A percentile compares a stretch with the other conserved stretches of the same genome.
phyloP scores from a whole-genome alignment of 129 eudicot genomes.

The Gnaphalium uliginosum region DNA sequence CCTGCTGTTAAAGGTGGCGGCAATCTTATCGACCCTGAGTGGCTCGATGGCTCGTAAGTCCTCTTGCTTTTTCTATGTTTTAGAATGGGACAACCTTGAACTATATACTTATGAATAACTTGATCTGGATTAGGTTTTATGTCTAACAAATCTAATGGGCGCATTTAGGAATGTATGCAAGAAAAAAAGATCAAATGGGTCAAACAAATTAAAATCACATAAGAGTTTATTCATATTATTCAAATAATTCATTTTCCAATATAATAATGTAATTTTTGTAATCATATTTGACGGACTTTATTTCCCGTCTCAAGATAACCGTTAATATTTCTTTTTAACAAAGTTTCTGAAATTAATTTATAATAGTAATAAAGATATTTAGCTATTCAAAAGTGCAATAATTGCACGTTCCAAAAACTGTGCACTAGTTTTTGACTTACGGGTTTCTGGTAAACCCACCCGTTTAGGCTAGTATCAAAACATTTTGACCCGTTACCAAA shows the following conservation, averaged over 20 bases:
- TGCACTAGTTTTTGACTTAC: neutral
- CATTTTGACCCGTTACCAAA: neutral
- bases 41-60: slow-evolving; percentile 99
- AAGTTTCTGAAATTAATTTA: too few species aligned
- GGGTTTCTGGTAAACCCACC: neutral
- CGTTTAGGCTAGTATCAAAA: neutral
- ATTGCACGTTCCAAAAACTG: too few species aligned
- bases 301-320: too few species aligned
- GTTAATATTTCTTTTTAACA: too few species aligned
- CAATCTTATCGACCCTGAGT: slow-evolving; percentile 79
- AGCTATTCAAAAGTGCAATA: too few species aligned
- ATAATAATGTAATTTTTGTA: neutral
- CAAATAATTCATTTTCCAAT: too few species aligned
- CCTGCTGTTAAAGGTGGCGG: slow-evolving; percentile 92
- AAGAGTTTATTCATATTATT: neutral
- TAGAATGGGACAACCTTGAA: neutral
- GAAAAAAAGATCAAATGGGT: neutral
- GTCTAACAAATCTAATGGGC: neutral
- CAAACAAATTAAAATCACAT: too few species aligned
- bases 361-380: too few species aligned
- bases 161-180: neutral
- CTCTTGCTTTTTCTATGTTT: neutral
- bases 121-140: neutral
- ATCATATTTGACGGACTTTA: neutral
- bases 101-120: neutral